Percentiles rank a stretch among this genome's conserved stretches.
These are phyloP conservation scores for Phytopythium aichiense DNA, from an alignment of 352 stramenopile species.

Conservation along the genomic window DNA sequence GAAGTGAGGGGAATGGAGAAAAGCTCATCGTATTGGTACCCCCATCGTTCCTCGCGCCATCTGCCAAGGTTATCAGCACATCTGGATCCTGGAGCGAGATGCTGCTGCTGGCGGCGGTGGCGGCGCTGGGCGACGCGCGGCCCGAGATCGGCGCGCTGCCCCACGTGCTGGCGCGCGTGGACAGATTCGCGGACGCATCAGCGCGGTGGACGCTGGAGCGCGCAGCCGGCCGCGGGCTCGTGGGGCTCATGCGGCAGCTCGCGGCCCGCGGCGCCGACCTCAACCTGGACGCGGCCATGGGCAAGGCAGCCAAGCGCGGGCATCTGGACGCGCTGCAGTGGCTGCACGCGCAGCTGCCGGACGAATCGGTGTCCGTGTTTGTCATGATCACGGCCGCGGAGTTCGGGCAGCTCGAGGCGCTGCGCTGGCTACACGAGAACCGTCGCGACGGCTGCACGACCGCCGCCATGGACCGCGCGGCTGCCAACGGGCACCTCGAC, in stretches of 20 bases:
- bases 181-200: constrained; percentile 31
- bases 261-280: constrained; percentile 20
- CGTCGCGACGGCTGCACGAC: constrained; percentile 21
- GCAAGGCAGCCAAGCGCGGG: constrained; percentile 30
- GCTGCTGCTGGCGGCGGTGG: constrained; percentile 12
- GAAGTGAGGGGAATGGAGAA: not conserved
- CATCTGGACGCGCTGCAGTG: constrained; percentile 26
- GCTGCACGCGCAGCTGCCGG: constrained; percentile 22
- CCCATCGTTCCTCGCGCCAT: too few relatives aligned
- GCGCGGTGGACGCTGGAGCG: constrained; percentile 32
- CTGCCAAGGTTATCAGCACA: too few relatives aligned
- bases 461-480: constrained; percentile 35
- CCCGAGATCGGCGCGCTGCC: constrained; percentile 19
- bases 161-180: constrained; percentile 37
- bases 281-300: constrained; percentile 33
- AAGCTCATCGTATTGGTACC: not conserved
- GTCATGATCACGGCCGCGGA: constrained; percentile 34
- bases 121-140: constrained; percentile 17
- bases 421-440: constrained; percentile 29
- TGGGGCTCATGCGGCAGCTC: constrained; percentile 38
- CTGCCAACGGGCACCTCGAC: constrained; percentile 29
- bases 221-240: constrained; percentile 27
- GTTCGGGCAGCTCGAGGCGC: constrained; percentile 26
- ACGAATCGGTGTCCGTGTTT: constrained; percentile 31
- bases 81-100: too few relatives aligned